Conservation (phyloP, 495 filamentous ascomycete species). For the Aspergillus avenaceus region DNA sequence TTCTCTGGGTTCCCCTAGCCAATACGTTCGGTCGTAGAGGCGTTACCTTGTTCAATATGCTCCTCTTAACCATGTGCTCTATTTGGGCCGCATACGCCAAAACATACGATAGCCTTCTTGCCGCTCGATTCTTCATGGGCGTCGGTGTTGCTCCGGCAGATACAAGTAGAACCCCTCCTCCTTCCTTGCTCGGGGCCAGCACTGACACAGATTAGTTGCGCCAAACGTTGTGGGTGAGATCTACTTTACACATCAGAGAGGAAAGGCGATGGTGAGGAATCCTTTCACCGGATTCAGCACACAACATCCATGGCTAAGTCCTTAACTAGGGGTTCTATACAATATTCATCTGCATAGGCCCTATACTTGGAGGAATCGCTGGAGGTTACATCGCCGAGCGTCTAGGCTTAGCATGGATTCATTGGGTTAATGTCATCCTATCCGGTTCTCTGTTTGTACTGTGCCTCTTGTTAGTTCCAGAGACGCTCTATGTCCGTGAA, state of each 20-base stretch:
- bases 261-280: constrained; percentile 14
- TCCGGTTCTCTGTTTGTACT: constrained; percentile 8
- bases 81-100: constrained; percentile 11
- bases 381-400: constrained; percentile 14
- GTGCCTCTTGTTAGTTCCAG: constrained; percentile 8
- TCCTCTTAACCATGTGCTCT: constrained; percentile 11
- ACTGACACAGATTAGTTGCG: constrained; percentile 5
- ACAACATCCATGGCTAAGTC: background rate
- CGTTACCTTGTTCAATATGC: constrained; percentile 9
- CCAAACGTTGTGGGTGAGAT: constrained; percentile 17
- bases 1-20: constrained; percentile 16
- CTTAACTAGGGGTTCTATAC: constrained; percentile 12
- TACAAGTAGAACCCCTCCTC: constrained; percentile 9
- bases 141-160: constrained; percentile 13
- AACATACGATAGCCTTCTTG: constrained; percentile 12
- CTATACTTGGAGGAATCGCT: constrained; percentile 14
- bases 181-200: background rate
- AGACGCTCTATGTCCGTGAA: constrained; percentile 11
- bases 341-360: constrained; percentile 9
- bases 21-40: constrained; percentile 13
- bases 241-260: constrained; percentile 15
- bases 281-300: no score
- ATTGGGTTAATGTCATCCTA: constrained; percentile 18
- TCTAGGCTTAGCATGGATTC: constrained; percentile 10
- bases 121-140: constrained; percentile 14